These are phyloP conservation scores for Aspergillus bridgeri DNA, from an alignment of 495 filamentous ascomycete genomes.

Conservation along the genomic window DNA sequence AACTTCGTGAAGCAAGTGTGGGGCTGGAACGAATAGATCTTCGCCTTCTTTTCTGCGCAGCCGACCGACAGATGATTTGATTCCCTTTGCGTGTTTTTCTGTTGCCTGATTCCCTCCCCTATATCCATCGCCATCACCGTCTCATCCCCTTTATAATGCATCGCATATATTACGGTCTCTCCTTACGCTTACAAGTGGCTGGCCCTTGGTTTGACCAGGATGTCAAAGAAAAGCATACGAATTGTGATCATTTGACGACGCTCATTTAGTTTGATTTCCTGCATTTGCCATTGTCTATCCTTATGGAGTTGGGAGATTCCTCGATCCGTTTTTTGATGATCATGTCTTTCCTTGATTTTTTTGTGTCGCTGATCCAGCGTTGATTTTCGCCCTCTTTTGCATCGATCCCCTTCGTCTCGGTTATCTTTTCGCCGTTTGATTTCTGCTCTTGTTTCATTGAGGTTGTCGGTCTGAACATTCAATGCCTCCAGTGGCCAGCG, in stretches of 20 bases:
- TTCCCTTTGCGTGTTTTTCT: not conserved
- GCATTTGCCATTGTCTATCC: slow-evolving; percentile 19
- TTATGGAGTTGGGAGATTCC: slow-evolving; percentile 19
- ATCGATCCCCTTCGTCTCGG: not conserved
- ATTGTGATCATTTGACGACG: slow-evolving; percentile 27
- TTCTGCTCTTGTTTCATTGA: slow-evolving; percentile 1
- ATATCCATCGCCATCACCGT: slow-evolving; percentile 1
- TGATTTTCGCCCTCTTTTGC: not conserved
- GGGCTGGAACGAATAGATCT: slow-evolving; percentile 72
- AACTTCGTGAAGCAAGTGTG: slow-evolving; percentile 89
- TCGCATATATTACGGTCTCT: slow-evolving; percentile 22
- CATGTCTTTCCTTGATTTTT: slow-evolving; percentile 16
- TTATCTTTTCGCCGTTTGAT: not conserved
- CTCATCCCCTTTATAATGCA: slow-evolving; percentile 16
- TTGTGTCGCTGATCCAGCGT: not conserved
- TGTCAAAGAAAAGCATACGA: slow-evolving; percentile 43
- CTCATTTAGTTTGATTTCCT: slow-evolving; percentile 19
- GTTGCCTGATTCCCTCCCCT: slow-evolving; percentile 3
- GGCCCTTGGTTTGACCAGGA: slow-evolving; percentile 43
- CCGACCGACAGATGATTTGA: not conserved
- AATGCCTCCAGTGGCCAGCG: slow-evolving; percentile 11
- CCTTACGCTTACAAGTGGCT: slow-evolving; percentile 38
- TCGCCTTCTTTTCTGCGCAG: not conserved
- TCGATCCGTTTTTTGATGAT: slow-evolving; percentile 15
- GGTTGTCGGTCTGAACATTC: not conserved